Evolutionary conservation across 2,329 filamentous ascomycete genomes (phyloP), one percentile per base, ranked within the genome.

Genomic region (Diaporthe destruens): DNA sequence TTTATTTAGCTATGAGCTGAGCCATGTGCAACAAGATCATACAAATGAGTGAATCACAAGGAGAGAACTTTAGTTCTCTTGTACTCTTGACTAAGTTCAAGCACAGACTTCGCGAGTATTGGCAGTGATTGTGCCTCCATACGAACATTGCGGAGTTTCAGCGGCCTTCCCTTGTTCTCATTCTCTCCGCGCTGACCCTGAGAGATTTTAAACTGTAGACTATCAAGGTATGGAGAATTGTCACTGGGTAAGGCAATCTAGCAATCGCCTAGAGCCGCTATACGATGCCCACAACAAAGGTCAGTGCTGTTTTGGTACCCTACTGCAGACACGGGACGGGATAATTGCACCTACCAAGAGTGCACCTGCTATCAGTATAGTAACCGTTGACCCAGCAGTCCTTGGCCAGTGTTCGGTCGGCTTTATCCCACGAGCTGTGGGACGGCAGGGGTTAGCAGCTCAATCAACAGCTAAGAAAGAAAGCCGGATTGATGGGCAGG

Each of bases 331-430:
- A n/a, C 8, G 4, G 9, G 5, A 32, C 7, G 18, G 1, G 3
- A 3, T 8, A 7, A n/a, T 29, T 29, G 29, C 23, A 34, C 59
- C 49, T 63, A 63, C 59, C 29, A 49, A 63, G 59, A 1, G 59
- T 63, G 42, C 59, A 63, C 29, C 42, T 49, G 59, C 42, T 49
- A 29, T 47, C 39, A 23, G 59, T 63, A 39, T 63, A 63, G 20
- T 49, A 23, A 9, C 59, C 59, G 42, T 12, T 63, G 25, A 63
- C 59, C 59, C 59, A 63, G 42, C 59, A 63, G 20, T 63, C 59
- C 7, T n/a, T 63, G 8, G 42, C 42, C 20, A 63, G 29, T 6
- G 42, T 63, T 39, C 59, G 59, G 29, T 63, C 59, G 2, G 59
- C 59, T 18, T 63, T 63, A 6, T 63, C 59, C 59, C 59, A 63